Evolutionary conservation across 805 yeast genomes (phyloP), one percentile per base, ranked within the genome.

Genomic region (Wilhelminamyces savonicus): DNA sequence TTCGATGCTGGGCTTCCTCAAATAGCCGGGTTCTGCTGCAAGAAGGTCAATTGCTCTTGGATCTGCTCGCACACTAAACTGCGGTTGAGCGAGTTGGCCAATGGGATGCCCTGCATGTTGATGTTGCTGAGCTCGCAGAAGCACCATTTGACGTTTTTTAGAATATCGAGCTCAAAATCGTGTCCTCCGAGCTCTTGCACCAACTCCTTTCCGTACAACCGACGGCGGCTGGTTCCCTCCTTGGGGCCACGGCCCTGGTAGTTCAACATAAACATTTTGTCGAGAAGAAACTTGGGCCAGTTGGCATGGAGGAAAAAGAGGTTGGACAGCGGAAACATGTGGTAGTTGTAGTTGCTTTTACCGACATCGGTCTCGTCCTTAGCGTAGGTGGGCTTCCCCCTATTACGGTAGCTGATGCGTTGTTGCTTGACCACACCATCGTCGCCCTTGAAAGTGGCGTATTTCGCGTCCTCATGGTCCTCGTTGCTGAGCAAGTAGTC

Each of bases 301-400:
- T 59, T 59, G 29, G 64, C 64, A 38, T 59, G 65, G 29, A 59
- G 36, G 34, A 59, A 56, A 43, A 52, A 42, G 24, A 58, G 38
- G 13, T 41, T 40, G 10, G 53, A 48, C 8, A 52, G 41, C 35
- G 42, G 44, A 37, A 44, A 58, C 23, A 35, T 40, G 41, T 58
- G 63, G 38, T 39, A 54, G 16, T 48, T 37, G 39, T 56, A 58
- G 36, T 58, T 56, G 33, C 35, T 38, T 23, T 40, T 38, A 3
- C 31, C 34, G 5, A 26, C 16, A 29, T 56, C 62, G n/a, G 23
- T 25, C 8, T 39, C 36, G 38, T 44, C 39, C 11, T 29, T 21
- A 12, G 57, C 59, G 27, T 43, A 46, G 18, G 36, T 44, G 8
- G 49, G 48, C 7, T 31, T 31, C 20, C 29, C 40, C 13, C 38